Percentiles rank a stretch among this genome's conserved stretches.
Conservation (phyloP, 306 rosid genomes). For the Acacia acuminata region DNA sequence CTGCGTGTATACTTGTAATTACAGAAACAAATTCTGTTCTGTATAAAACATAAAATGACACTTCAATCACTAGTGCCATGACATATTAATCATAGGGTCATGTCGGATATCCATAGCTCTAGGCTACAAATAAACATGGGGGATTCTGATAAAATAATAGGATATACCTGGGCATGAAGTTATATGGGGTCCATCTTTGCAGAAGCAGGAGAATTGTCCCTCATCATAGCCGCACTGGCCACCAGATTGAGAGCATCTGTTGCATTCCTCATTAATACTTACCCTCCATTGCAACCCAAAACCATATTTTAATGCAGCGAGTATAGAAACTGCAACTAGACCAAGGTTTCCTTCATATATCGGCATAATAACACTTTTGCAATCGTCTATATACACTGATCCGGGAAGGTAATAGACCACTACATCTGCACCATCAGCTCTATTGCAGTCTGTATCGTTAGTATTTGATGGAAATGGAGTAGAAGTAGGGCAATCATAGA, state of each 20-base stretch:
- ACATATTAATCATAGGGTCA: neutral
- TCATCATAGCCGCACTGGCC: constrained; percentile 34
- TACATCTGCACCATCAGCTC: neutral
- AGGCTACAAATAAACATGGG: neutral
- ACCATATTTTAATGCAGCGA: neutral
- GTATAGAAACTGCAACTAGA: neutral
- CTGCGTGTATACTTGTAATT: neutral
- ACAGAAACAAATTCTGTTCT: neutral
- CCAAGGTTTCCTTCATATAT: neutral
- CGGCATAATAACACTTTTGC: neutral
- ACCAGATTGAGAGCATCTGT: neutral
- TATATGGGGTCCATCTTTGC: constrained; percentile 16
- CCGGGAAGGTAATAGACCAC: neutral
- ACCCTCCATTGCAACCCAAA: constrained; percentile 25
- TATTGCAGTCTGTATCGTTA: neutral
- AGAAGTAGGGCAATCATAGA: constrained; percentile 15
- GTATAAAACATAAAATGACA: neutral
- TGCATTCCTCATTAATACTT: neutral
- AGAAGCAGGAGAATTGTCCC: constrained; percentile 31
- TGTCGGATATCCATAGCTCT: neutral
- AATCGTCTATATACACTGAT: neutral
- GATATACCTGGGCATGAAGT: constrained; percentile 29
- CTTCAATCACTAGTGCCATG: neutral
- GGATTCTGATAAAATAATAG: neutral
- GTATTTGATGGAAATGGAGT: neutral